phyloP scores from a whole-genome alignment of 257 asterid species.

The Solanum clarkiae region DNA sequence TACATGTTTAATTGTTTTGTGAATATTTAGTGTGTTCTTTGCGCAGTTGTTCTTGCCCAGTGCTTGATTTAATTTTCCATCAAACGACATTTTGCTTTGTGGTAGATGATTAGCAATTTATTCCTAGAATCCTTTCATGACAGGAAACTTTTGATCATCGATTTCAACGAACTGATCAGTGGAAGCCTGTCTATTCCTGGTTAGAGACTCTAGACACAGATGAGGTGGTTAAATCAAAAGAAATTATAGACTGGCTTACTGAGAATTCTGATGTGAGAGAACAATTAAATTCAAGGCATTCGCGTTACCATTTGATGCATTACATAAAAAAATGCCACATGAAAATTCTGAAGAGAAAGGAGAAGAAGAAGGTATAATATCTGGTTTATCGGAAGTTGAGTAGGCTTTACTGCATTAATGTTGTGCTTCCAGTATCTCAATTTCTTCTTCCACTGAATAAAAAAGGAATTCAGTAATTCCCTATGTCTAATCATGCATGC shows the following conservation, averaged over 20 bases:
- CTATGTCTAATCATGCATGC: not conserved
- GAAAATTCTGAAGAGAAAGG: slow-evolving; percentile 78
- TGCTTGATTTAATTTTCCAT: not conserved
- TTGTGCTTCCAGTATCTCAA: not conserved
- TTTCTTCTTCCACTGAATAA: not conserved
- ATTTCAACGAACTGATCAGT: slow-evolving; percentile 94
- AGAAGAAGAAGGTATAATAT: slow-evolving; percentile 42
- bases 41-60: not conserved
- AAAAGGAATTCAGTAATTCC: not conserved
- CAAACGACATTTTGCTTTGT: not conserved
- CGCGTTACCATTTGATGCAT: slow-evolving; percentile 92
- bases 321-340: slow-evolving; percentile 89
- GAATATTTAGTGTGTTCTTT: not conserved
- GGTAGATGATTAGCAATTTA: not conserved
- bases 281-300: slow-evolving; percentile 65
- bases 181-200: slow-evolving; percentile 94
- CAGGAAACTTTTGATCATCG: slow-evolving; percentile 58
- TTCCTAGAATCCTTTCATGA: slow-evolving; percentile 1
- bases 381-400: not conserved
- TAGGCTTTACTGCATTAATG: not conserved
- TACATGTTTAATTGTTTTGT: not conserved
- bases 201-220: slow-evolving; percentile 69
- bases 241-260: slow-evolving; percentile 71
- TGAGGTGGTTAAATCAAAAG: slow-evolving; percentile 72
- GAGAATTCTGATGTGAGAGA: slow-evolving; percentile 65